phyloP scores from a whole-genome alignment of 768 basidiomycete species.

The Psilocybe cyanescens region DNA sequence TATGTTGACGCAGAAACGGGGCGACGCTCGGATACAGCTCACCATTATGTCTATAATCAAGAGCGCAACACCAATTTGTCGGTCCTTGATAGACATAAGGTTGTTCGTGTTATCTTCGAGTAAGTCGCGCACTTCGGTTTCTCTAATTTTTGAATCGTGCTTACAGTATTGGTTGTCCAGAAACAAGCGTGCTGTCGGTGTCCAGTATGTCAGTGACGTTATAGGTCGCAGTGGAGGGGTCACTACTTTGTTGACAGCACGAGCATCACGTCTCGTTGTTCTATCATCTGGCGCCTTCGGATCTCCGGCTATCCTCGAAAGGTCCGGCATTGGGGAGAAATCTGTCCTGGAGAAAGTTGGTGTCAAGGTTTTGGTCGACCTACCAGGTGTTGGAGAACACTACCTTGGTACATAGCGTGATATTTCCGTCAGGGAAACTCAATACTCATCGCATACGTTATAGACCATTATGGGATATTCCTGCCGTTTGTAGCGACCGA shows the following conservation, averaged over 20 bases:
- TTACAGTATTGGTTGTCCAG: constrained; percentile 24
- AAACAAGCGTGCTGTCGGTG: constrained; percentile 46
- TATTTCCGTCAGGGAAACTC: neutral
- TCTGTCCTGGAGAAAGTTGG: constrained; percentile 48
- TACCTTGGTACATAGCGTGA: constrained; percentile 46
- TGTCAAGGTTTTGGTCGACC: constrained; percentile 57
- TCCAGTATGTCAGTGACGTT: constrained; percentile 51
- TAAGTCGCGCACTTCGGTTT: constrained; percentile 23
- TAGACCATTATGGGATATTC: constrained; percentile 46
- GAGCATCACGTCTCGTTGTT: constrained; percentile 50
- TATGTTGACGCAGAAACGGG: constrained; percentile 58
- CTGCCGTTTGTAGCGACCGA: constrained; percentile 47
- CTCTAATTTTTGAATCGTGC: neutral
- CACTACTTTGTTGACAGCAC: constrained; percentile 25
- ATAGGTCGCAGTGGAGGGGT: constrained; percentile 24
- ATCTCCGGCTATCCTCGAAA: constrained; percentile 57
- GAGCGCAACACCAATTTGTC: constrained; percentile 43
- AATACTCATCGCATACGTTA: neutral
- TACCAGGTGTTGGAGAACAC: constrained; percentile 80
- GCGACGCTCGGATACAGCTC: constrained; percentile 58
- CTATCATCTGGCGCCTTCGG: constrained; percentile 59
- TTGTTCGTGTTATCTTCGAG: constrained; percentile 55
- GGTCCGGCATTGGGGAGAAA: constrained; percentile 62
- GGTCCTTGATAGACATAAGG: constrained; percentile 43
- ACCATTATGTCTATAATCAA: constrained; percentile 55